Evolutionary conservation across 164 flowering plant genomes (phyloP), one percentile per base, ranked within the genome.

Genomic region (Platanus orientalis): DNA sequence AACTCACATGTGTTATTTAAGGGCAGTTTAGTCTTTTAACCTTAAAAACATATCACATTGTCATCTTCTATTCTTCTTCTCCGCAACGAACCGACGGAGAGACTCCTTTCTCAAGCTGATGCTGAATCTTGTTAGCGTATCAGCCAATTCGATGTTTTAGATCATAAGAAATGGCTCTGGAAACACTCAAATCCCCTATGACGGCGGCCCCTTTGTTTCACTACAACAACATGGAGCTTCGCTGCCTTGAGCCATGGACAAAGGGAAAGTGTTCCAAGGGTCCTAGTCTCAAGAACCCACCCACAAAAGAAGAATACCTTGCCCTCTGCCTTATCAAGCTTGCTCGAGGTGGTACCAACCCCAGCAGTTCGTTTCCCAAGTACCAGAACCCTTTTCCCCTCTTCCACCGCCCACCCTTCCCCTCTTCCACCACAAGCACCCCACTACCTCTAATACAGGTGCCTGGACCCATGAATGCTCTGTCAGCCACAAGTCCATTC

Each of bases 311-410:
- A 23, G 87, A 85, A 64, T 78, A 83, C 48, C 73, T 85, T 4
- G 90, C 90, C 50, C 69, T 78, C 60, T 83, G 87, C 61, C 81
- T 85, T 54, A 61, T 85, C 68, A 81, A 79, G 87, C 85, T 85
- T 23, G 87, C 90, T 19, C 78, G 75, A 6, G 75, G 83, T 21
- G 71, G 67, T 54, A 32, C 50, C 61, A 40, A 23, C 47, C 27
- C 42, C 21, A 24, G 47, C 51, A 0, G 58, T 50, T 26, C 60
- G 64, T 1, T 63, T 34, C 2, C 36, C 17, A 11, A 26, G 16
- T 17, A 27, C 21, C 59, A 10, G 59, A 19, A n/a, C n/a, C n/a
- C 24, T n/a, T n/a, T 30, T 53, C 3, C 40, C 44, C 56, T 1
- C 44, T 59, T 0, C 69, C 70, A 30, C 63, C 68, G 3, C 48